Evolutionary conservation across 192 early-diverging fungal species (phyloP), one percentile per base, ranked within the genome.

Genomic region (Globomyces pollinis-pini): DNA sequence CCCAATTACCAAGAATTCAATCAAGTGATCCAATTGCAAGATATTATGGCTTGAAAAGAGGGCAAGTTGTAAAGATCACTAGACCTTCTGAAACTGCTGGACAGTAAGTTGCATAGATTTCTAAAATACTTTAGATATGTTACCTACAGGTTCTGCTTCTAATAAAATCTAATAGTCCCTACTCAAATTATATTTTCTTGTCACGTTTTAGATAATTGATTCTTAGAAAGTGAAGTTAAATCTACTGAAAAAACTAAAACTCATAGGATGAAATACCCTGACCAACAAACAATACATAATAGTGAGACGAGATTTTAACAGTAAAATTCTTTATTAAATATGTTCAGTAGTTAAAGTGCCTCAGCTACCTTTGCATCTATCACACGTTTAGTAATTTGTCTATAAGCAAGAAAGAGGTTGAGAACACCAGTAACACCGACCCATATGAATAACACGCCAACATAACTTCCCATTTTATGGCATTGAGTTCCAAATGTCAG

Each of bases 1-100:
- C 92, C 1, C 96, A 99, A 75, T 72, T 99, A 39, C 96, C 96
- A 3, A 75, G 96, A 12, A 94, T 99, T 60, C 83, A 82, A 51
- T 72, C 68, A 26, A 84, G 77, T 30, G 96, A 99, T 62, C 93
- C 96, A 0, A 84, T 99, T 18, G 94, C 96, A 61, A 80, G 89
- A 64, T 99, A 94, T 79, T 99, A 94, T 61, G 96, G 96, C 7
- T 75, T 99, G 72, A 79, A 82, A 34, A 52, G 73, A 21, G 62
- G 72, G 8, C 75, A 87, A 71, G 88, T 99, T 11, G 93, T 96
- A 28, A 91, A 91, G 72, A 99, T 99, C 47, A 90, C 91, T 62
- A 74, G 96, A 50, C 84, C 90, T 21, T 88, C 85, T 63, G 96
- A 99, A 73, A 99, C 96, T 15, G 93, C 91, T 51, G 96, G 96